Percentiles rank a stretch among this genome's conserved stretches.
phyloP scores from a whole-genome alignment of 176 grass and related monocot genomes.

The Oryza officinalis region DNA sequence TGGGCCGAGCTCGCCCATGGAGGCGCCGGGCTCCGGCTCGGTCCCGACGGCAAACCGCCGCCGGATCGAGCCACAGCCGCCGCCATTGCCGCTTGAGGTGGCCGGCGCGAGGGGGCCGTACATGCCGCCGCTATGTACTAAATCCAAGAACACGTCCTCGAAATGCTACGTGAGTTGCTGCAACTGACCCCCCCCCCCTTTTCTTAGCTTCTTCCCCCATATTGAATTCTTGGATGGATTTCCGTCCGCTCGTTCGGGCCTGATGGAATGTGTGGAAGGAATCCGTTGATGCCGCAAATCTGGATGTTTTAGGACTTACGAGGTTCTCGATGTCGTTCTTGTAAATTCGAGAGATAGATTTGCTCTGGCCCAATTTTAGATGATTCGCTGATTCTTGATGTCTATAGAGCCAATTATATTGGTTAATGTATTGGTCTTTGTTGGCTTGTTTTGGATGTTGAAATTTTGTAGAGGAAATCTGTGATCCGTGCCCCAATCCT shows the following conservation, averaged over 20 bases:
- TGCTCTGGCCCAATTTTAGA: background rate
- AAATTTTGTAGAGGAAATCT: too few relatives aligned
- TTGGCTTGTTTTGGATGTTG: too few relatives aligned
- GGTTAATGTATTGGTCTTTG: too few relatives aligned
- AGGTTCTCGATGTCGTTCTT: background rate
- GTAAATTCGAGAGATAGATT: background rate
- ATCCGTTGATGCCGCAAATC: too few relatives aligned
- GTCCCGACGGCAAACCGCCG: background rate
- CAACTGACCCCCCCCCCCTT: background rate
- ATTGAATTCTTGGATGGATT: background rate
- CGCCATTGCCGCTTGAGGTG: background rate
- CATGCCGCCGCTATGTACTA: conserved; percentile 34
- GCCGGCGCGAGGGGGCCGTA: background rate
- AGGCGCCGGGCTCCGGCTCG: conserved; percentile 26
- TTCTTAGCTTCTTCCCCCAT: too few relatives aligned
- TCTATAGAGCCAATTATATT: too few relatives aligned
- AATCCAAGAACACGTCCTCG: conserved; percentile 24
- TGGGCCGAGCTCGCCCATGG: conserved; percentile 9
- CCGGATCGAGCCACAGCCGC: background rate
- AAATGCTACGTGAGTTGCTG: conserved; percentile 33
- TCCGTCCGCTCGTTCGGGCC: background rate
- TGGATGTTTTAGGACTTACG: background rate
- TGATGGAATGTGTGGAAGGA: background rate
- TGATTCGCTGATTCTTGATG: conserved; percentile 25
- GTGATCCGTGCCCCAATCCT: too few relatives aligned